phyloP scores from a whole-genome alignment of 441 rosid genomes.

The Adansonia gregorii region DNA sequence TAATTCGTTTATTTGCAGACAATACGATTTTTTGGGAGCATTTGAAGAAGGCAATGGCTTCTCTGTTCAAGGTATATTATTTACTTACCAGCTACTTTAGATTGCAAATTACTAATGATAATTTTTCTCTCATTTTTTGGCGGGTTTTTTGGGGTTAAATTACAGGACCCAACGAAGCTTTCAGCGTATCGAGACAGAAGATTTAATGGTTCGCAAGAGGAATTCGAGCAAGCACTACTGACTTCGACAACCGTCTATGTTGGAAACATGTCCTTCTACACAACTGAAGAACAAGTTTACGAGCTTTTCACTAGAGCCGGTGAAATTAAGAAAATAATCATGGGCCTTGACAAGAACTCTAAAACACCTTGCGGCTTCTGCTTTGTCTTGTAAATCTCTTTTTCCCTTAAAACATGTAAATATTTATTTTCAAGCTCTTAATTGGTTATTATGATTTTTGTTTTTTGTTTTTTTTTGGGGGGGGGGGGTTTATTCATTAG shows the following conservation, averaged over 20 bases:
- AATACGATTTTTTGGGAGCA: neutral
- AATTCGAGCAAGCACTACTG: constrained; percentile 72
- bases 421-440: neutral
- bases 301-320: constrained; percentile 97
- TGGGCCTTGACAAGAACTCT: constrained; percentile 94
- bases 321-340: constrained; percentile 88
- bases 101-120: neutral
- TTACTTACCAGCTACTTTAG: neutral
- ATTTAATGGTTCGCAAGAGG: constrained; percentile 86
- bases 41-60: constrained; percentile 56
- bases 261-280: constrained; percentile 93
- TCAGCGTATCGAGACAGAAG: constrained; percentile 86
- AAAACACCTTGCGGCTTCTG: constrained; percentile 99
- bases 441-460: neutral
- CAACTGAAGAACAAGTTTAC: constrained; percentile 96
- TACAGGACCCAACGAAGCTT: constrained; percentile 75
- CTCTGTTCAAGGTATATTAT: constrained; percentile 72
- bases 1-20: neutral
- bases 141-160: neutral
- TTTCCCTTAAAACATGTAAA: neutral
- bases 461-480: too few relatives aligned
- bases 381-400: constrained; percentile 67
- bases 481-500: constrained; percentile 34
- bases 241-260: constrained; percentile 74
- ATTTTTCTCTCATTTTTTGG: neutral